Evolutionary conservation across 2,329 filamentous ascomycete genomes (phyloP), one percentile per base, ranked within the genome.

Genomic region (Neofusicoccum kwambonambiense): DNA sequence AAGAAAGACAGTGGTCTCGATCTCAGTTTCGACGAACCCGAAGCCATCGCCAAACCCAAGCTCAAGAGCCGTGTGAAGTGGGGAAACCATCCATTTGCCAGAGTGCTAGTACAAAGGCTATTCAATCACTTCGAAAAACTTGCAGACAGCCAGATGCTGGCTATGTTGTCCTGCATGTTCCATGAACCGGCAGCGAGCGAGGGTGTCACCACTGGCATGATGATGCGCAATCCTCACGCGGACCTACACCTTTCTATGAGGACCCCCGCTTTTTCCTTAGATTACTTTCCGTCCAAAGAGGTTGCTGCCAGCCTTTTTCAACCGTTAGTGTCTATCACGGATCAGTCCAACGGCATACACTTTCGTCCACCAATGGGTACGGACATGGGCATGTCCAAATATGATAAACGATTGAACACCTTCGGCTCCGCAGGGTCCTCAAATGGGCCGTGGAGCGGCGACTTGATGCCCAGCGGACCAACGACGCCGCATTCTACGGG

Each of bases 91-190:
- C 80, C 85, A 4, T 78, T 88, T 56, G 76, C 77, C 45, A 76
- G 77, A 22, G 88, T 84, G 82, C 77, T 89, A 19, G 80, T 88
- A 41, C 81, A 83, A 15, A 78, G 82, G 15, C 76, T 89, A 58
- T 86, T 89, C 65, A 78, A 84, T 9, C 81, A 88, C 72, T 89
- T 86, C 66, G 87, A 89, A 70, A 76, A 75, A 8, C 78, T 83
- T 41, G 86, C 83, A n/a, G 86, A 89, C 72, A 78, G 87, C 1
- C 87, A 89, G 71, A 87, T 88, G 84, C 79, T 89, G 39, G 87
- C 86, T n/a, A 87, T 87, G 83, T 75, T 89, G 42, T 86, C 87
- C 3, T 87, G 85, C 67, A 80, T 89, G 39, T 81, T 89, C 62
- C 76, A 81, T 13, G 81, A 86, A 69, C 79, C 82, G 19, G 79